Conservation (phyloP, 352 stramenopile genomes). For the Pythium monospermum region DNA sequence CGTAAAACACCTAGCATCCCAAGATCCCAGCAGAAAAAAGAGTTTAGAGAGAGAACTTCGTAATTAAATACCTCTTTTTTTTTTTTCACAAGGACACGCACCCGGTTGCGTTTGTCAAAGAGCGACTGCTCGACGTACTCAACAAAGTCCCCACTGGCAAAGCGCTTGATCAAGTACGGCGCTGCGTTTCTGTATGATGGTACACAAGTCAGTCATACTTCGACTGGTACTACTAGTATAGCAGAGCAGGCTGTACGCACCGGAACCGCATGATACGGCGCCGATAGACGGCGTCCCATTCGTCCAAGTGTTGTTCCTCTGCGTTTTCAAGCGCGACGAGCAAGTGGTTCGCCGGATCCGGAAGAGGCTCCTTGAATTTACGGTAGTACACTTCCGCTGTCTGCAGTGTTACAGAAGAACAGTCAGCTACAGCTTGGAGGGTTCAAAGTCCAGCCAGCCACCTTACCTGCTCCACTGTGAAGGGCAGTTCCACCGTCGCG, state of each 20-base stretch:
- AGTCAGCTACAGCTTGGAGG: background rate
- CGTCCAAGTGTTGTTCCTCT: constrained; percentile 44
- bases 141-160: constrained; percentile 61
- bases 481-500: constrained; percentile 38
- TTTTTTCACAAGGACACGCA: constrained; percentile 22
- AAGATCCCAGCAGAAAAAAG: background rate
- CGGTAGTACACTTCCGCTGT: constrained; percentile 69
- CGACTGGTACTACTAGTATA: background rate
- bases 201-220: constrained; percentile 1
- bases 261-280: constrained; percentile 53
- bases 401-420: constrained; percentile 16
- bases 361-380: constrained; percentile 75
- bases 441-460: background rate
- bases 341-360: constrained; percentile 50
- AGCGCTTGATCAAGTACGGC: constrained; percentile 75
- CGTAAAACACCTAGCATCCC: constrained; percentile 55
- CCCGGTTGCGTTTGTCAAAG: constrained; percentile 63
- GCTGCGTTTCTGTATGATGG: constrained; percentile 56
- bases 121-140: constrained; percentile 77
- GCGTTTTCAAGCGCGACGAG: constrained; percentile 36
- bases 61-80: background rate
- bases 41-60: background rate
- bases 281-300: constrained; percentile 57
- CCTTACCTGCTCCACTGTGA: constrained; percentile 55
- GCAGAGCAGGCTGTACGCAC: constrained; percentile 13